phyloP scores from a whole-genome alignment of 2,329 filamentous ascomycete genomes.

The Claviceps africana region DNA sequence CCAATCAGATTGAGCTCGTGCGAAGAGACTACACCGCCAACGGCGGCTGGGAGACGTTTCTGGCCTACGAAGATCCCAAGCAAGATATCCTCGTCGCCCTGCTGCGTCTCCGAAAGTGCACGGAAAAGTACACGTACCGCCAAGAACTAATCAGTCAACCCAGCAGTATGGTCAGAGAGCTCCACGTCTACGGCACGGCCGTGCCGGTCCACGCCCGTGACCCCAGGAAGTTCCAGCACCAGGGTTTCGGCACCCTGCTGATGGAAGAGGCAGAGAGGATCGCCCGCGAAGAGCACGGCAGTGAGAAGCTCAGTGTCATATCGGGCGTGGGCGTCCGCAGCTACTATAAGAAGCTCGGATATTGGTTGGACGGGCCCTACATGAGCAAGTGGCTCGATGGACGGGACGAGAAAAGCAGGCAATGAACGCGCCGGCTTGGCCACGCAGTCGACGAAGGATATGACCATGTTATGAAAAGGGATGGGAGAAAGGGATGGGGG shows the following conservation, averaged over 20 bases:
- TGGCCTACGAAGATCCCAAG: slow-evolving; percentile 96
- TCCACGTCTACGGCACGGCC: slow-evolving; percentile 93
- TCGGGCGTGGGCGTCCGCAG: slow-evolving; percentile 93
- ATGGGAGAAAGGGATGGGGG: too few relatives aligned
- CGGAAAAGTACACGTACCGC: slow-evolving; percentile 79
- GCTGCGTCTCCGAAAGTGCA: slow-evolving; percentile 80
- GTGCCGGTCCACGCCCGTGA: slow-evolving; percentile 96
- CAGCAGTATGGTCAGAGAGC: slow-evolving; percentile 80
- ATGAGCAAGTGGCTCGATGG: slow-evolving; percentile 54
- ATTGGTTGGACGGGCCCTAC: slow-evolving; percentile 84
- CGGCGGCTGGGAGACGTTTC: slow-evolving; percentile 95
- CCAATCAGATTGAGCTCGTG: slow-evolving; percentile 89
- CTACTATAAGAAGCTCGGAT: slow-evolving; percentile 88
- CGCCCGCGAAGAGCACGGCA: slow-evolving; percentile 85
- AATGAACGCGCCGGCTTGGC: neutral
- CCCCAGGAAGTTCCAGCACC: slow-evolving; percentile 94
- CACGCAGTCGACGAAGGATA: neutral
- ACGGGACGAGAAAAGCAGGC: slow-evolving; percentile 11
- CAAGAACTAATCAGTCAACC: slow-evolving; percentile 75
- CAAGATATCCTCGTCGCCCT: slow-evolving; percentile 94
- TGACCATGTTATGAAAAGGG: neutral
- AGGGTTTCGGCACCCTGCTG: slow-evolving; percentile 85
- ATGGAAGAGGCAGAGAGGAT: slow-evolving; percentile 99
- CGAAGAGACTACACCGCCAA: slow-evolving; percentile 90
- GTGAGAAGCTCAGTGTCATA: slow-evolving; percentile 88